Conservation (phyloP, 768 basidiomycete species). For the Mycena rosella region DNA sequence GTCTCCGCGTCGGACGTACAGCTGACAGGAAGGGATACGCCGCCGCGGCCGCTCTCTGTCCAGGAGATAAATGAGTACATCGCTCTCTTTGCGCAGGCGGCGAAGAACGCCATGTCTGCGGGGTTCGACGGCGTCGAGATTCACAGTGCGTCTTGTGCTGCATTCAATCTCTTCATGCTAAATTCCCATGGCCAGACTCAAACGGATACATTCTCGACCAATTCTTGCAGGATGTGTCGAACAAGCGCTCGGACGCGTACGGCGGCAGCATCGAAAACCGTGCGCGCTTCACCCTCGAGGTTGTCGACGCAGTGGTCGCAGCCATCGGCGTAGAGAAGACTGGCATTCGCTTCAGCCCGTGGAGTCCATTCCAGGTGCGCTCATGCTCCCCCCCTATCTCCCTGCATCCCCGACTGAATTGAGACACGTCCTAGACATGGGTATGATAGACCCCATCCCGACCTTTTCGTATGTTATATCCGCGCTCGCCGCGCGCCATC, state of each 20-base stretch:
- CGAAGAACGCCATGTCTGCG: constrained; percentile 21
- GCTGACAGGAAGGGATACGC: neutral
- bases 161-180: no score
- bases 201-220: constrained; percentile 54
- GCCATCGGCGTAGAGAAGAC: constrained; percentile 57
- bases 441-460: constrained; percentile 44
- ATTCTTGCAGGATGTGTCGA: constrained; percentile 56
- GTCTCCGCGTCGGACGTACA: constrained; percentile 43
- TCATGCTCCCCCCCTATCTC: neutral
- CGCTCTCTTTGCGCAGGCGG: neutral
- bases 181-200: constrained; percentile 39
- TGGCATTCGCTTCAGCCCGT: constrained; percentile 57
- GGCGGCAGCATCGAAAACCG: constrained; percentile 65
- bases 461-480: constrained; percentile 46
- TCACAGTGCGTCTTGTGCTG: constrained; percentile 4
- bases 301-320: constrained; percentile 53
- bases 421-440: constrained; percentile 43
- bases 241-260: constrained; percentile 63
- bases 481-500: constrained; percentile 41
- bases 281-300: constrained; percentile 58
- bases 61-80: constrained; percentile 46
- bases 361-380: constrained; percentile 46
- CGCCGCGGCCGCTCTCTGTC: constrained; percentile 33
- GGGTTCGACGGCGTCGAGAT: constrained; percentile 31
- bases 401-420: neutral